phyloP scores from a whole-genome alignment of 108 stramenopile genomes.

The Nitzschia sp. region DNA sequence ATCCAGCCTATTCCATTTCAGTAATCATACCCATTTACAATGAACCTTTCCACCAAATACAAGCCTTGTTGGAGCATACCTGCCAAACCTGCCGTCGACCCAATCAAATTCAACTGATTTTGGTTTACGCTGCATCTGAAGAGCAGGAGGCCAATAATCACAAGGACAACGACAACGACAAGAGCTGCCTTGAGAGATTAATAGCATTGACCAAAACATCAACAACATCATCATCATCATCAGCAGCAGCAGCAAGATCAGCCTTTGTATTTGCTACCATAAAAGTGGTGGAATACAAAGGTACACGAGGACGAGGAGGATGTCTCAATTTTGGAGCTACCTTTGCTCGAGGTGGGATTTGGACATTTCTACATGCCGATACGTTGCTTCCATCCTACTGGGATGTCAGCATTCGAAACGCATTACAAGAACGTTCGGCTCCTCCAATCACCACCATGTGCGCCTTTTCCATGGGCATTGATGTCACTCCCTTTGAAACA shows the following conservation, averaged over 20 bases:
- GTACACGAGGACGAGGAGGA: conserved; percentile 79
- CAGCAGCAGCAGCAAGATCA: background rate
- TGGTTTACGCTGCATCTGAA: background rate
- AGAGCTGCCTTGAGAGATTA: background rate
- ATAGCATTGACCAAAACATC: too few relatives aligned
- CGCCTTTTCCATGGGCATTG: conserved; percentile 77
- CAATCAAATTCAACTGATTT: conserved; percentile 1
- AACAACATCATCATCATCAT: too few relatives aligned
- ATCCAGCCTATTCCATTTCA: conserved; percentile 44
- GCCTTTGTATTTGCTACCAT: conserved; percentile 17
- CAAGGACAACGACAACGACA: background rate
- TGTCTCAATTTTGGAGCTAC: conserved; percentile 77
- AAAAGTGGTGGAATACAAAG: conserved; percentile 34
- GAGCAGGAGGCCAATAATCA: background rate
- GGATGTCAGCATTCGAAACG: conserved; percentile 43
- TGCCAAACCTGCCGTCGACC: background rate
- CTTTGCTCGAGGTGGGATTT: conserved; percentile 53
- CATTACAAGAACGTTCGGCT: conserved; percentile 7
- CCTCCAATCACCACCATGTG: conserved; percentile 45
- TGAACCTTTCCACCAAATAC: conserved; percentile 38
- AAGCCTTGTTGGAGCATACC: background rate
- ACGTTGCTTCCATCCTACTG: conserved; percentile 54
- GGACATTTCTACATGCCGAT: conserved; percentile 85
- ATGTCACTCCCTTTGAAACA: conserved; percentile 27
- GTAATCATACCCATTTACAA: conserved; percentile 62